Conservation (phyloP, 495 filamentous ascomycete species). For the Sporormia fimetaria region DNA sequence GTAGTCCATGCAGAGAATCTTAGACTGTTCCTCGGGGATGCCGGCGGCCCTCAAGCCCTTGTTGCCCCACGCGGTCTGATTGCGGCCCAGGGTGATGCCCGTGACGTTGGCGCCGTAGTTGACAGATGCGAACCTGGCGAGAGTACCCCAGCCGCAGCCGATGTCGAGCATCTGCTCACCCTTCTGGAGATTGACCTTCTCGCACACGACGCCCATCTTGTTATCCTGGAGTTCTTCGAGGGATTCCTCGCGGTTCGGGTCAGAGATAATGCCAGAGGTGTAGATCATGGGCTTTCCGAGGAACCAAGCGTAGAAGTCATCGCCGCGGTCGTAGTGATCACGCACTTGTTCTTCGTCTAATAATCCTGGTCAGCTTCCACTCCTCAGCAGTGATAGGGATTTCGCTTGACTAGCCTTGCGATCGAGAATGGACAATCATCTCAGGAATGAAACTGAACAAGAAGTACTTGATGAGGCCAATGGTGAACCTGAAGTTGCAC, state of each 20-base stretch:
- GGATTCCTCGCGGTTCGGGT: conserved; percentile 61
- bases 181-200: conserved; percentile 64
- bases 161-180: conserved; percentile 70
- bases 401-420: conserved; percentile 45
- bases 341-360: conserved; percentile 85
- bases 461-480: conserved; percentile 56
- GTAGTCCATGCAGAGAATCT: conserved; percentile 73
- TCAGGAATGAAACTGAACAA: conserved; percentile 63
- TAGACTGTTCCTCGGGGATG: conserved; percentile 58
- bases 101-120: conserved; percentile 71
- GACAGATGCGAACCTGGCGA: conserved; percentile 64
- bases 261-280: conserved; percentile 70
- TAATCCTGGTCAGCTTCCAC: conserved; percentile 4
- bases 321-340: conserved; percentile 76
- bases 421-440: conserved; percentile 65
- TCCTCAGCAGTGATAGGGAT: not conserved
- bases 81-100: conserved; percentile 69
- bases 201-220: conserved; percentile 74
- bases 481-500: conserved; percentile 72
- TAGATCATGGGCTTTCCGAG: conserved; percentile 86
- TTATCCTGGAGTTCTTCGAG: conserved; percentile 84
- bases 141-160: conserved; percentile 80
- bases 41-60: conserved; percentile 56
- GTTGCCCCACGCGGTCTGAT: conserved; percentile 80
- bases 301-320: conserved; percentile 86